These are phyloP conservation scores for Isatis lusitanica DNA, from an alignment of 441 rosid species.

Conservation along the genomic window DNA sequence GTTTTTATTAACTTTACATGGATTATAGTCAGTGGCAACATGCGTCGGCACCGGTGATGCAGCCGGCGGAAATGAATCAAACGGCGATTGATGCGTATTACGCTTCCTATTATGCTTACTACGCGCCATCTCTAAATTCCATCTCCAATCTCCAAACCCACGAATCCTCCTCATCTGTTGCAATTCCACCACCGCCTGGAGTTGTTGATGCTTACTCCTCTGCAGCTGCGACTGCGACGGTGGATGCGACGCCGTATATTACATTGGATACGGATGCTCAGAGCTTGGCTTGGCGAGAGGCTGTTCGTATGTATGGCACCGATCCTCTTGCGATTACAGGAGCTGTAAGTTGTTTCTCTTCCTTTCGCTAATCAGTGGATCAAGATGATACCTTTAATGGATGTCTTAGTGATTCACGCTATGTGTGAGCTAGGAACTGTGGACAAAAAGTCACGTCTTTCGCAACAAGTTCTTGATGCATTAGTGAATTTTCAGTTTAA, in stretches of 20 bases:
- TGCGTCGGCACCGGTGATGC: conserved; percentile 18
- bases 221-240: not conserved
- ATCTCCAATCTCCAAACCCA: not conserved
- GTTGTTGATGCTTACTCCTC: conserved; percentile 16
- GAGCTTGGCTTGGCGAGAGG: conserved; percentile 30
- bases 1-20: not conserved
- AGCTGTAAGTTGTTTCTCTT: conserved; percentile 41
- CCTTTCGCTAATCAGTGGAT: not conserved
- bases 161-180: not conserved
- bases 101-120: conserved; percentile 25
- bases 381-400: not conserved
- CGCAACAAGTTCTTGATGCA: not conserved
- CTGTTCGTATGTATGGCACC: conserved; percentile 32
- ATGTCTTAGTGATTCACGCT: not conserved
- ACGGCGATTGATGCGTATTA: conserved; percentile 13
- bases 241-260: not conserved
- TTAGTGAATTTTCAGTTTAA: not conserved
- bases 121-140: conserved; percentile 31
- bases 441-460: not conserved
- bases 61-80: conserved; percentile 23
- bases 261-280: conserved; percentile 22
- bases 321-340: conserved; percentile 31
- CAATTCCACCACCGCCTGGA: conserved; percentile 43
- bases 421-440: not conserved
- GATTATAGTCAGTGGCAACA: conserved; percentile 10